Base-by-base conservation (phyloP, 1,284 basidiomycete species). In the Ganoderma lucidum region DNA sequence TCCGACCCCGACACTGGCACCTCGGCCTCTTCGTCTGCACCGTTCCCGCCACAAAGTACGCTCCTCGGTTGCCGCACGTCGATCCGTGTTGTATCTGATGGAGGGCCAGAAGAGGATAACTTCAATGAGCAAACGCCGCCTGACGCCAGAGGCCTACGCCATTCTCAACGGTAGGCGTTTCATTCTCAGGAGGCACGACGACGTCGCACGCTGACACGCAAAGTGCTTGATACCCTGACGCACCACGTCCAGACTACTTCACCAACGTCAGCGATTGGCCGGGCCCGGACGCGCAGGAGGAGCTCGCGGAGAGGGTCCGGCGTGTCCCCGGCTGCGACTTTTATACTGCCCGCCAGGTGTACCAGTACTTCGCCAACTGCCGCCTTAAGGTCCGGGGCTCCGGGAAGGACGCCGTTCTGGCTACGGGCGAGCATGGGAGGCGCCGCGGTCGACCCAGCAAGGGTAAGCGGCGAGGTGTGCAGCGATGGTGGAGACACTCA, bases 321-420 rank as follows among this genome's bases (percentile, higher is more conserved):
- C 9, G 14, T 12, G 39, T 61, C 28, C 23, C 39, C 19, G 59
- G 39, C 12, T 61, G 59, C 59, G 59, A 61, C 14, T 28, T 41
- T n/a, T 61, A 61, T 23, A 41, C 59, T 23, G n/a, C 59, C 3
- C 37, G 59, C 23, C 59, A 61, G 59, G 59, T 61, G 23, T 61
- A 61, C 39, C 1, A 23, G 3, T 61, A 61, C 59, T 61, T 61
- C 30, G 59, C n/a, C 14, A 61, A 61, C 23, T 42, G 15, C n/a
- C 37, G 59, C 37, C n/a, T 23, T 23, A 61, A 44, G 19, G 30
- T 28, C 19, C 9, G 39, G 8, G 9, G 2, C 14, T 6, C 1
- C 23, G 53, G 53, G 17, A 19, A 3, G 5, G 30, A 19, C 32
- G 53, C 12, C 23, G 10, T 28, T 3, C 23, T 56, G 30, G 30